A percentile compares a stretch with the other conserved stretches of the same genome.
These are phyloP conservation scores for Chlamydomonas sp. DNA, from an alignment of 139 green algal species.

Conservation along the genomic window DNA sequence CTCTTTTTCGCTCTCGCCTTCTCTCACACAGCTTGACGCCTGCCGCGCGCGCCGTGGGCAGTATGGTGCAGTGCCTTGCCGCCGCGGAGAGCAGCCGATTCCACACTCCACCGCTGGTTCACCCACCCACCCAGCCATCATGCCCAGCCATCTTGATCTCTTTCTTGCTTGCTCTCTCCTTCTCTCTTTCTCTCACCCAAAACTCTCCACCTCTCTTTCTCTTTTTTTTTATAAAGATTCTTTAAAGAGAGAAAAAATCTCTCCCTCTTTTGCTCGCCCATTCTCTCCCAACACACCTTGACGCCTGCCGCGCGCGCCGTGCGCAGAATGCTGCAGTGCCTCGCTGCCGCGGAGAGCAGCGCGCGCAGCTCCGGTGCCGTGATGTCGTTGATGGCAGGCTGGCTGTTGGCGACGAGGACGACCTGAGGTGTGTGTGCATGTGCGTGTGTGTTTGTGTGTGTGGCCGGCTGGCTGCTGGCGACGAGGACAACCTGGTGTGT, in stretches of 20 bases:
- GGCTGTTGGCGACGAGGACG: constrained; percentile 85
- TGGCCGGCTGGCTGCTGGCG: too few relatives aligned
- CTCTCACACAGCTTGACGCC: constrained; percentile 27
- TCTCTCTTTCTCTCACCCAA: too few relatives aligned
- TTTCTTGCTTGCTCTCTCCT: too few relatives aligned
- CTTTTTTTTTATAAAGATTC: constrained; percentile 6
- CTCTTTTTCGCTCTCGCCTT: too few relatives aligned
- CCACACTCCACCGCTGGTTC: too few relatives aligned
- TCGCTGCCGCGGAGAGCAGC: constrained; percentile 38
- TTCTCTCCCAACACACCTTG: constrained; percentile 12
- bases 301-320: constrained; percentile 47
- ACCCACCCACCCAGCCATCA: too few relatives aligned
- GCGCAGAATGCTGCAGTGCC: constrained; percentile 51
- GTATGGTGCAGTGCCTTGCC: constrained; percentile 46
- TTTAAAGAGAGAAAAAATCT: too few relatives aligned
- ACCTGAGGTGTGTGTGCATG: constrained; percentile 34
- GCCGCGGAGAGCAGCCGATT: constrained; percentile 43
- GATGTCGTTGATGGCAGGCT: constrained; percentile 98
- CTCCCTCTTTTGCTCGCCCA: too few relatives aligned
- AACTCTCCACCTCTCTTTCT: too few relatives aligned
- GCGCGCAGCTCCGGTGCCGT: constrained; percentile 76
- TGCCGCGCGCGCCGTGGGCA: constrained; percentile 48
- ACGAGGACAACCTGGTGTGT: background rate
- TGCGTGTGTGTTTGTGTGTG: too few relatives aligned
- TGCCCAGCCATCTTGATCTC: too few relatives aligned